Evolutionary conservation across 140 eudicot genomes (phyloP), one percentile per base, ranked within the genome.

Genomic region (Bidens hawaiensis): DNA sequence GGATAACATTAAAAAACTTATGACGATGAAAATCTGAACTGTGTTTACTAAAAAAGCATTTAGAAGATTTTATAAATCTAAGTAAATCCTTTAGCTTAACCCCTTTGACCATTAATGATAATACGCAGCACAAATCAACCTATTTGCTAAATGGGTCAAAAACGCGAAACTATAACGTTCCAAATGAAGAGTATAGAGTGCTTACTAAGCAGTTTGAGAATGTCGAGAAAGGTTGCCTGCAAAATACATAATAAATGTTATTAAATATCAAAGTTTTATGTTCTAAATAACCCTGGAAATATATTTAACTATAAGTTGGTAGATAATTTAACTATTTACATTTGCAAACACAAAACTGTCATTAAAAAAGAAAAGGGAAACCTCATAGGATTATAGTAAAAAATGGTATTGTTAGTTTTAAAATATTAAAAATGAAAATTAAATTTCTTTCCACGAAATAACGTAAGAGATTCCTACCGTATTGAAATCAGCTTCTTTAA

Each of bases 181-280:
- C 17, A 17, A 23, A 36, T 23, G 33, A n/a, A 33, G 45, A 63
- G 11, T 19, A 33, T 17, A 49, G 75, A 52, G 49, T 24, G 34
- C 89, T 7, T 80, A 91, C 98, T 85, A 40, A 91, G 96, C 61
- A 60, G 74, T 77, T 82, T 87, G 79, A 91, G 81, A 74, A 91
- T 87, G 77, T 91, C 95, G 6, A 84, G 82, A 63, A 91, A 91
- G 24, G 98, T 91, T 55, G 91, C 98, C 98, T 91, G 93, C 79
- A 87, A 72, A 22, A 62, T 40, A 36, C 17, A 26, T 64, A 26
- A 15, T 52, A 52, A 52, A 52, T 24, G 34, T 52, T 52, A 26
- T 52, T 52, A 52, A 23, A 26, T 52, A 26, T 52, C 60, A n/a
- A 5, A 24, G 5, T 23, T 52, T 13, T 36, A 23, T 51, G 58